Evolutionary conservation across 2,329 filamentous ascomycete genomes (phyloP).

Genomic region (Septoria linicola): DNA sequence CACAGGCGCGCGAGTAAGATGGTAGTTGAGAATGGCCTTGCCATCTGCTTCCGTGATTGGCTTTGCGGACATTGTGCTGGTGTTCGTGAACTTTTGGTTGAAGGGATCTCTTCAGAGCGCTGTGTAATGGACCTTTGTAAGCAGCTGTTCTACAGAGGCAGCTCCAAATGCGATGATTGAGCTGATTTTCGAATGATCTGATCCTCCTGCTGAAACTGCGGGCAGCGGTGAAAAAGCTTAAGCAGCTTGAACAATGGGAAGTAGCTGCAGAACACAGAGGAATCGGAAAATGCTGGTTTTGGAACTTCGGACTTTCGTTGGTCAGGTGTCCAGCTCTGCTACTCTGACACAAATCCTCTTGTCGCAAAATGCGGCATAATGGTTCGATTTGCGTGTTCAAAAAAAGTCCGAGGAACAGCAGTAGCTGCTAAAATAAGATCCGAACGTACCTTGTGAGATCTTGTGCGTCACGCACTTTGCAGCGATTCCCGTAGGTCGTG

Average conservation of each 20-base stretch:
- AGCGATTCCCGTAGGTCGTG: background rate
- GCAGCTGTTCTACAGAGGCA: conserved; percentile 21
- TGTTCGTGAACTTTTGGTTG: conserved; percentile 3
- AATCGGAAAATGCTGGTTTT: background rate
- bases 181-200: background rate
- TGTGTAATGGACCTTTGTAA: conserved; percentile 23
- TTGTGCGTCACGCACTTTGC: background rate
- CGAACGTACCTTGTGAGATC: background rate
- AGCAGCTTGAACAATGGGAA: conserved; percentile 15
- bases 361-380: background rate
- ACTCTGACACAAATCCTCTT: background rate
- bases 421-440: background rate
- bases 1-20: conserved; percentile 93
- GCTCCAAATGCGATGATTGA: background rate
- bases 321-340: background rate
- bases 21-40: conserved; percentile 99
- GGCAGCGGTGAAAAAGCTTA: conserved; percentile 17
- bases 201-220: conserved; percentile 8
- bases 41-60: conserved; percentile 98
- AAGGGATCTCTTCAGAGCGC: conserved; percentile 7
- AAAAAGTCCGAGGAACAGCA: conserved; percentile 1
- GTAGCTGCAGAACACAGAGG: background rate
- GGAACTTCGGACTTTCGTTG: background rate
- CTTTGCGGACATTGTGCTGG: conserved; percentile 80
- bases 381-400: background rate